These are phyloP conservation scores for Lophium mytilinum DNA, from an alignment of 495 filamentous ascomycete species.

Conservation along the genomic window DNA sequence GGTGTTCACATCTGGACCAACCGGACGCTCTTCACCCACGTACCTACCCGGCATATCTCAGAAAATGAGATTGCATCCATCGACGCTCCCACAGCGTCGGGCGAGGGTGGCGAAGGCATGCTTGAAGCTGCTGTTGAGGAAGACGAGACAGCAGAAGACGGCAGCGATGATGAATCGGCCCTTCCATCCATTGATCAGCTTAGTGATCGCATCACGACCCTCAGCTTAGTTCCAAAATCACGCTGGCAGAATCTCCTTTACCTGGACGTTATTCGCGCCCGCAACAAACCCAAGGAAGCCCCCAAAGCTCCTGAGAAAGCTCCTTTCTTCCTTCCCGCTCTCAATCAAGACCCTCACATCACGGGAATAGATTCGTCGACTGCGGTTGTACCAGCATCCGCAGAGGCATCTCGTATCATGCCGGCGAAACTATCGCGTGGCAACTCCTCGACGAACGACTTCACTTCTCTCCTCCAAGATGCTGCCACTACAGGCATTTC, in stretches of 20 bases:
- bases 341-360: slow-evolving; percentile 29
- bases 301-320: slow-evolving; percentile 90
- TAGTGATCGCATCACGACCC: slow-evolving; percentile 67
- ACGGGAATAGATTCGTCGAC: slow-evolving; percentile 5
- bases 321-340: slow-evolving; percentile 86
- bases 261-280: slow-evolving; percentile 79
- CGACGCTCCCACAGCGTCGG: slow-evolving; percentile 63
- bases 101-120: slow-evolving; percentile 64
- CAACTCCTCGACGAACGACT: slow-evolving; percentile 30
- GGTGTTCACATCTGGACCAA: slow-evolving; percentile 93
- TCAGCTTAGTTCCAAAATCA: slow-evolving; percentile 79
- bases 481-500: slow-evolving; percentile 43
- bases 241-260: slow-evolving; percentile 91
- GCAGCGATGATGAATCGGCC: slow-evolving; percentile 37
- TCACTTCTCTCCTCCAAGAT: slow-evolving; percentile 51
- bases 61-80: slow-evolving; percentile 58
- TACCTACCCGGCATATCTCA: slow-evolving; percentile 72
- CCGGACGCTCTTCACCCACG: slow-evolving; percentile 75
- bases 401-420: slow-evolving; percentile 12
- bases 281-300: slow-evolving; percentile 88
- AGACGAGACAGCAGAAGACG: slow-evolving; percentile 29
- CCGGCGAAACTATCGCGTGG: slow-evolving; percentile 7
- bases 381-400: neutral
- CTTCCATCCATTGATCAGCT: slow-evolving; percentile 62
- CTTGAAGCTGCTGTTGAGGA: slow-evolving; percentile 44